These are phyloP conservation scores for Heliamphora exappendiculata DNA, from an alignment of 148 eudicot species.

Conservation along the genomic window DNA sequence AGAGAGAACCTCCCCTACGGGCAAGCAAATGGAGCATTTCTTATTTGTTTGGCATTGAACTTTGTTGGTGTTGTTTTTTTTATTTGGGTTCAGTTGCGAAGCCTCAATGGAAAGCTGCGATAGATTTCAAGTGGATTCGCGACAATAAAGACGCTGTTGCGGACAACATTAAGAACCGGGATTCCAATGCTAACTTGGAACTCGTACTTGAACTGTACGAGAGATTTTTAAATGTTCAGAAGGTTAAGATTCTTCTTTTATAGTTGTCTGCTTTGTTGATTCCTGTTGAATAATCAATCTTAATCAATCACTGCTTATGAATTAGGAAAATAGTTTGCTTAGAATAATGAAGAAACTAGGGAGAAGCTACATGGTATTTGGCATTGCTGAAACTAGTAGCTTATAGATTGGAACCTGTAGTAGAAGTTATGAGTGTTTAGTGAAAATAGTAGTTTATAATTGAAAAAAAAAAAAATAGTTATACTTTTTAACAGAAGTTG, in stretches of 20 bases:
- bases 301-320: not conserved
- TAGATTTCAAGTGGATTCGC: constrained; percentile 88
- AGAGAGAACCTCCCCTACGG: no score
- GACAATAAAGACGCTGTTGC: constrained; percentile 71
- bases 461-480: not conserved
- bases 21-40: not conserved
- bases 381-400: no score
- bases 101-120: constrained; percentile 83
- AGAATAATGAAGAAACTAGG: not conserved
- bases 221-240: constrained; percentile 50
- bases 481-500: not conserved
- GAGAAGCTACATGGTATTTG: not conserved
- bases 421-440: no score
- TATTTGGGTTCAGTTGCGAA: constrained; percentile 38
- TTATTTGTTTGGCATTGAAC: not conserved
- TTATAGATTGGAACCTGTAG: no score
- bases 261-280: not conserved
- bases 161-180: constrained; percentile 54
- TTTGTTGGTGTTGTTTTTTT: not conserved
- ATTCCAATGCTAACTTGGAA: constrained; percentile 71
- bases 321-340: not conserved
- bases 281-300: not conserved
- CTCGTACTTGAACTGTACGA: constrained; percentile 75
- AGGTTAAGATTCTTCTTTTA: constrained; percentile 41
- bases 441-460: no score